These are phyloP conservation scores for Termitomyces sp. DNA, from an alignment of 768 basidiomycete species.

Conservation along the genomic window DNA sequence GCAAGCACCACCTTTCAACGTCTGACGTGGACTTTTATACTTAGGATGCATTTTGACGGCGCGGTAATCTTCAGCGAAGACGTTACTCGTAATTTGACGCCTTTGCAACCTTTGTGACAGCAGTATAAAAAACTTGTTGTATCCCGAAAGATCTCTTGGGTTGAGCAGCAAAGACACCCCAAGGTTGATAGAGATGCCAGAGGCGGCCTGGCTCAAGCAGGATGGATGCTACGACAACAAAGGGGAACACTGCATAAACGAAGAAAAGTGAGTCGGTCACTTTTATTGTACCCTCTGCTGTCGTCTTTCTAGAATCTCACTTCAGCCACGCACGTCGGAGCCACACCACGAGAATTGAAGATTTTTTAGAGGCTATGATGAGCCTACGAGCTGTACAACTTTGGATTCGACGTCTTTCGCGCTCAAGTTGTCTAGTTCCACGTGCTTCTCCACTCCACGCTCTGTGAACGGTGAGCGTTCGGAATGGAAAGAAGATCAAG, in stretches of 20 bases:
- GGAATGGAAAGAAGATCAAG: constrained; percentile 3
- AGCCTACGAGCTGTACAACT: constrained; percentile 58
- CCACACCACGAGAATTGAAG: not conserved
- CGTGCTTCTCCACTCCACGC: constrained; percentile 75
- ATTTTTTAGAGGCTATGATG: constrained; percentile 22
- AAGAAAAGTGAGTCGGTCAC: not conserved
- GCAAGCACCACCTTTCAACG: not conserved
- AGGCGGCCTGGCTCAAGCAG: too few relatives aligned
- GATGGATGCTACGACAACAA: too few relatives aligned
- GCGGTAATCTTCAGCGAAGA: not conserved
- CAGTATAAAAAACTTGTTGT: not conserved
- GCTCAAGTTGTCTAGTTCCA: constrained; percentile 75
- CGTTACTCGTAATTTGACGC: not conserved
- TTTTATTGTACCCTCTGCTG: not conserved
- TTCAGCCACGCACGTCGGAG: not conserved
- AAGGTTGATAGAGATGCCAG: not conserved
- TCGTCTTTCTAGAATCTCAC: not conserved
- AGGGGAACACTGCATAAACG: not conserved
- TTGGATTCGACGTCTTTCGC: constrained; percentile 68
- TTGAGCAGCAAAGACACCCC: not conserved
- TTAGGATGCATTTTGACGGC: not conserved
- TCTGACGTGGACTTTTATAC: not conserved
- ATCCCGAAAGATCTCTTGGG: not conserved
- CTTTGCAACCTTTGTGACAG: not conserved
- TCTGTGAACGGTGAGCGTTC: constrained; percentile 39